Conservation (phyloP, 1,284 basidiomycete genomes). For the Porogramme epimiltina region DNA sequence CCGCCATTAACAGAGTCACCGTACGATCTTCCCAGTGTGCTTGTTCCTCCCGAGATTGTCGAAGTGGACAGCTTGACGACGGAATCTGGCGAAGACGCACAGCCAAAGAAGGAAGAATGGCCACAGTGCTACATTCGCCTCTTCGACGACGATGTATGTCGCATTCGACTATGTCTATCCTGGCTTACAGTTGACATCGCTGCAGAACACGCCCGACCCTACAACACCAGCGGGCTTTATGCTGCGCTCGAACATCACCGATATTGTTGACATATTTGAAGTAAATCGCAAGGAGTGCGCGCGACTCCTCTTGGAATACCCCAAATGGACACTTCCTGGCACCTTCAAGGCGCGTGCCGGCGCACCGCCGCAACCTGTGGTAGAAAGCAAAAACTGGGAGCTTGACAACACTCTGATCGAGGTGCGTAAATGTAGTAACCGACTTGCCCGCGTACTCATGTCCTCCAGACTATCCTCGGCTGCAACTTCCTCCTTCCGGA, state of each 20-base stretch:
- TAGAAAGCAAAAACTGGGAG: conserved; percentile 69
- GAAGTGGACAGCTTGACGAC: conserved; percentile 71
- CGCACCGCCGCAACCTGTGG: conserved; percentile 50
- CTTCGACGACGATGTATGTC: conserved; percentile 79
- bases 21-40: conserved; percentile 75
- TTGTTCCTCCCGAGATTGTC: conserved; percentile 87
- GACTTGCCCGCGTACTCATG: not conserved
- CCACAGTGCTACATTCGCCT: conserved; percentile 70
- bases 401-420: conserved; percentile 82
- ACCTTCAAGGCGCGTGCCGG: conserved; percentile 81
- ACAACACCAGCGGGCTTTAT: conserved; percentile 78
- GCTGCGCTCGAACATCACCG: conserved; percentile 77
- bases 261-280: conserved; percentile 91
- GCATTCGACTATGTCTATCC: not conserved
- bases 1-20: conserved; percentile 48
- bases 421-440: conserved; percentile 39
- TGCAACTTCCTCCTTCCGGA: conserved; percentile 79
- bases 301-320: conserved; percentile 83
- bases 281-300: conserved; percentile 97
- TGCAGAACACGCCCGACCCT: conserved; percentile 76
- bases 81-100: conserved; percentile 64
- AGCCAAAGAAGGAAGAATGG: conserved; percentile 78
- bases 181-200: not conserved
- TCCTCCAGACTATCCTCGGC: conserved; percentile 70
- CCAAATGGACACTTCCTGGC: conserved; percentile 82